Base-by-base conservation (phyloP, 2,329 filamentous ascomycete species). In the Fusarium udum region DNA sequence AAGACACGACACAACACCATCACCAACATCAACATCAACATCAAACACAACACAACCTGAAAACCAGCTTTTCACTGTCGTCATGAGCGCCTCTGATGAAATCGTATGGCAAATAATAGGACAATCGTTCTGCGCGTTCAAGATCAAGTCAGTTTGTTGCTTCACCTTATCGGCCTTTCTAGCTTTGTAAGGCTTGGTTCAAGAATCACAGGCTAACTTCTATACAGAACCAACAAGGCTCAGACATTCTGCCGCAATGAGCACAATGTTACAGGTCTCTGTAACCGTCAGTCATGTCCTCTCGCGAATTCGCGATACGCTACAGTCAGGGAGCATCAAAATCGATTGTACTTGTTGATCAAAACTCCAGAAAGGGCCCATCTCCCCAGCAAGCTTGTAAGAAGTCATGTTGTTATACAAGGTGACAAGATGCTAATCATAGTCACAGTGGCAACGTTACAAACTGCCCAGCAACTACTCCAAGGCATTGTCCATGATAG, bases 31-130 rank as follows among this genome's bases (percentile, higher is more conserved):
- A 57, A 11, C 26, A 24, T 15, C 45, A 52, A 46, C 40, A 31
- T 24, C 40, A 31, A 31, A 31, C 31, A 31, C 31, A 31, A 31
- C 31, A 31, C 31, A 31, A 31, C 31, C 31, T 31, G 9, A 31
- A 31, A 31, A 31, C 31, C 31, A 31, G 31, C 31, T 9, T 31
- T 12, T 31, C 9, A 31, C 31, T 31, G 31, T 31, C 31, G 31
- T 31, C 31, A 31, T 31, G 31, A 31, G 31, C 31, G 31, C 31
- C 10, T 12, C 9, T 7, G 42, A 43, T 22, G 95, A 98, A 84
- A 97, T 98, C 75, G 92, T 98, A 73, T 99, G 96, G 96, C 92
- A 95, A 82, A 93, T 98, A 65, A 97, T 98, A 77, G 97, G 97
- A 84, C 93, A 96, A 84, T 93, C 95, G 81, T 97, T 96, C 82